Conservation (phyloP, 1,284 basidiomycete species). For the Tausonia pullulans region DNA sequence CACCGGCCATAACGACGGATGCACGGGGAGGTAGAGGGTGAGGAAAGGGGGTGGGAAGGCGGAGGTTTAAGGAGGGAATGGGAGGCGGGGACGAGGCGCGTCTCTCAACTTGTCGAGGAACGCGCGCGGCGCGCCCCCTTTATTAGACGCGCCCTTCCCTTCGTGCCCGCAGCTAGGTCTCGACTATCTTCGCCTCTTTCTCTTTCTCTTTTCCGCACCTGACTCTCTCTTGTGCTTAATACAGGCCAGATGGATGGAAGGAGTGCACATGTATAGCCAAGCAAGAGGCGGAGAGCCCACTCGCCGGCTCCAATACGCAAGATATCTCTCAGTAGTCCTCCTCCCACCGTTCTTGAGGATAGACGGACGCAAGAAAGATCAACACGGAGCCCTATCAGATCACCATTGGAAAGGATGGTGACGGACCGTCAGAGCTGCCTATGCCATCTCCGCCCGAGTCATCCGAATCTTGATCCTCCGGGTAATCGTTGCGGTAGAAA, state of each 20-base stretch:
- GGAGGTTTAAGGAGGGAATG: not conserved
- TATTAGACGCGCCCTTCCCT: too few species aligned
- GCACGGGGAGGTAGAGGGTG: not conserved
- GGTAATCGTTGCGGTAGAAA: constrained; percentile 37
- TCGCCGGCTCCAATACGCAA: too few species aligned
- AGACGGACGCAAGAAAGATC: not conserved
- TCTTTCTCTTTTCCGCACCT: too few species aligned
- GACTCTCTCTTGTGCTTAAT: too few species aligned
- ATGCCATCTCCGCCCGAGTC: not conserved
- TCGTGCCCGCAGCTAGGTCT: too few species aligned
- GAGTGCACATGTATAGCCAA: too few species aligned
- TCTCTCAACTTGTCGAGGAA: too few species aligned
- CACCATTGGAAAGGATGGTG: not conserved
- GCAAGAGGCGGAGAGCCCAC: too few species aligned
- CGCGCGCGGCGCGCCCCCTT: too few species aligned
- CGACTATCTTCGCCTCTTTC: too few species aligned
- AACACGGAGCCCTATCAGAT: not conserved
- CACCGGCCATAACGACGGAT: not conserved
- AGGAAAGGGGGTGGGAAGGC: not conserved
- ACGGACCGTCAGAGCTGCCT: not conserved
- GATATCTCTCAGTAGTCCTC: not conserved
- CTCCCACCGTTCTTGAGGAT: not conserved
- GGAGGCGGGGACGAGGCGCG: not conserved
- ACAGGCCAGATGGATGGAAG: too few species aligned
- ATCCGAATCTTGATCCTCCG: constrained; percentile 35